A percentile compares a stretch with the other conserved stretches of the same genome.
These are phyloP conservation scores for Colletotrichum sp. DNA, from an alignment of 2,329 filamentous ascomycete genomes.

Conservation along the genomic window DNA sequence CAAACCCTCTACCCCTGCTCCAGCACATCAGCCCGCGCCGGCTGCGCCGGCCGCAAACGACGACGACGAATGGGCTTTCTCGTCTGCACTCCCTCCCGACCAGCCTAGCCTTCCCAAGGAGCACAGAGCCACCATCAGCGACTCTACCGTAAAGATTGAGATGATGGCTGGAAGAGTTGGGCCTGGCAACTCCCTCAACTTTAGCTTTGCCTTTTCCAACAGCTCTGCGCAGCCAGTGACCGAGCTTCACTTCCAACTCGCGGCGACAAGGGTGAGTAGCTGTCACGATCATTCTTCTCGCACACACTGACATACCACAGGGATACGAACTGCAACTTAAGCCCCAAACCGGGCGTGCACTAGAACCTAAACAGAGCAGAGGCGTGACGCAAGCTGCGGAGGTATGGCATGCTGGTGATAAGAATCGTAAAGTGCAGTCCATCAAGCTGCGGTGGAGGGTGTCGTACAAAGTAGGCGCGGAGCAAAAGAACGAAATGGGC, in stretches of 20 bases:
- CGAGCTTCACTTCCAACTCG: slow-evolving; percentile 88
- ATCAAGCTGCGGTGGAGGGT: slow-evolving; percentile 92
- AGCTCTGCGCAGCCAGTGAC: slow-evolving; percentile 72
- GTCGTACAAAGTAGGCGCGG: slow-evolving; percentile 73
- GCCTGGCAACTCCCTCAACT: slow-evolving; percentile 63
- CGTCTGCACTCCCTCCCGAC: slow-evolving; percentile 78
- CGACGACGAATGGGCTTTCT: slow-evolving; percentile 95
- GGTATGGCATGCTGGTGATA: slow-evolving; percentile 75
- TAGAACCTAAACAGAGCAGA: slow-evolving; percentile 73
- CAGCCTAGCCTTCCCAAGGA: slow-evolving; percentile 58
- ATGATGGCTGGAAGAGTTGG: slow-evolving; percentile 71
- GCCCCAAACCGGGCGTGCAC: slow-evolving; percentile 80
- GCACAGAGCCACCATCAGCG: slow-evolving; percentile 71
- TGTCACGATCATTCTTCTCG: background rate
- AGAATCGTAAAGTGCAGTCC: slow-evolving; percentile 70
- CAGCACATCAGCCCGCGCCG: slow-evolving; percentile 33
- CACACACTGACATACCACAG: slow-evolving; percentile 47
- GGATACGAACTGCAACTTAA: slow-evolving; percentile 81
- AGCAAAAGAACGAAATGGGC: slow-evolving; percentile 79
- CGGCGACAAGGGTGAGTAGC: slow-evolving; percentile 82
- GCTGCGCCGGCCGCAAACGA: slow-evolving; percentile 48
- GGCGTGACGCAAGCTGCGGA: slow-evolving; percentile 85
- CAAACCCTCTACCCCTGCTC: slow-evolving; percentile 39
- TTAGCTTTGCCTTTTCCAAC: slow-evolving; percentile 86
- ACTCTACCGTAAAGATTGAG: slow-evolving; percentile 73